These are phyloP conservation scores for Lactifluus volemus DNA, from an alignment of 768 basidiomycete genomes.

Conservation along the genomic window DNA sequence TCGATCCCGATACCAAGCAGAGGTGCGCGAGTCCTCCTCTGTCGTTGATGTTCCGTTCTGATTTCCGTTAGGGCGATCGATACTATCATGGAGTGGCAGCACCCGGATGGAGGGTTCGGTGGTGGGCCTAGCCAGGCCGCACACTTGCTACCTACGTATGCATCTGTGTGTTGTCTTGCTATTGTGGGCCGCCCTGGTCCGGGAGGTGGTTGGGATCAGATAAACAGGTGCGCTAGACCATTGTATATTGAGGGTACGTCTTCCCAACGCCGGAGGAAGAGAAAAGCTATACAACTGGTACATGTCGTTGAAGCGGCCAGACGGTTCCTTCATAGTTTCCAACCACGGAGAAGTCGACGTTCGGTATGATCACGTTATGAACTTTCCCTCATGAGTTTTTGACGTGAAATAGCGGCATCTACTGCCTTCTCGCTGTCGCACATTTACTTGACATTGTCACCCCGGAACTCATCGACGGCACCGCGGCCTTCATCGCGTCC, in stretches of 20 bases:
- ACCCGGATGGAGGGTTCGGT: slow-evolving; percentile 82
- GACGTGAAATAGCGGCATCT: slow-evolving; percentile 59
- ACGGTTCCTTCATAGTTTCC: slow-evolving; percentile 89
- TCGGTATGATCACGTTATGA: slow-evolving; percentile 38
- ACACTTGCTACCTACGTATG: slow-evolving; percentile 87
- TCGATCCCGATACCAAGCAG: slow-evolving; percentile 73
- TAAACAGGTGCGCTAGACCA: slow-evolving; percentile 54
- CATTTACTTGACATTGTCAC: slow-evolving; percentile 81
- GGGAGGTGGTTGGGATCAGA: slow-evolving; percentile 77
- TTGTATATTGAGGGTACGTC: background rate
- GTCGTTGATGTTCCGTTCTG: background rate
- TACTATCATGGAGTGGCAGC: slow-evolving; percentile 75
- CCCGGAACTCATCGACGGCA: slow-evolving; percentile 72
- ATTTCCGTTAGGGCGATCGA: slow-evolving; percentile 52
- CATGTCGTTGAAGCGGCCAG: slow-evolving; percentile 83
- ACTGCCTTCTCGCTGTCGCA: slow-evolving; percentile 82
- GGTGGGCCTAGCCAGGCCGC: slow-evolving; percentile 86
- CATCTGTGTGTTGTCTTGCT: slow-evolving; percentile 74
- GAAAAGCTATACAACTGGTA: slow-evolving; percentile 80
- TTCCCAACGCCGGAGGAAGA: slow-evolving; percentile 28
- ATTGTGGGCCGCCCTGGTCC: slow-evolving; percentile 69
- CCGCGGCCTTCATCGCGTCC: slow-evolving; percentile 70
- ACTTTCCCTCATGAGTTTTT: background rate
- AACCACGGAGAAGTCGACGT: slow-evolving; percentile 89
- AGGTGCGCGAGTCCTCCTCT: slow-evolving; percentile 37